Evolutionary conservation across 441 rosid species (phyloP).

Genomic region (Gossypium trilobum): DNA sequence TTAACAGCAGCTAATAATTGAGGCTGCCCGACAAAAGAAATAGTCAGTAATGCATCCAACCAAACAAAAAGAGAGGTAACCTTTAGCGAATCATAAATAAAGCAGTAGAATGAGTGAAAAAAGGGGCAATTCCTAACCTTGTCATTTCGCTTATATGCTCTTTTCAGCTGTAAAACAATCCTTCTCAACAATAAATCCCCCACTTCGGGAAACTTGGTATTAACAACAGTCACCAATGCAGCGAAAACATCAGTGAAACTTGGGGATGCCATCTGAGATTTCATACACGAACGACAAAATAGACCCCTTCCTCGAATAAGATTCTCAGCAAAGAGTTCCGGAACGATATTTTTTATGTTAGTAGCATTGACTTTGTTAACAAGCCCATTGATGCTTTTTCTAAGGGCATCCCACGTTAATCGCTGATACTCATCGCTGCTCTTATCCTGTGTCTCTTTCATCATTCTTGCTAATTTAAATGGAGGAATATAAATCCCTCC

Average conservation of each 20-base stretch:
- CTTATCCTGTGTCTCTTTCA: constrained; percentile 82
- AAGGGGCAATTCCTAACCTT: constrained; percentile 33
- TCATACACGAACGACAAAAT: constrained; percentile 80
- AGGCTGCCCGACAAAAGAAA: constrained; percentile 42
- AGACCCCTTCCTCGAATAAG: constrained; percentile 81
- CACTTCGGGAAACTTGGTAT: constrained; percentile 80
- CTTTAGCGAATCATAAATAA: not conserved
- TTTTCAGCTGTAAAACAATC: constrained; percentile 81
- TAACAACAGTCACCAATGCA: constrained; percentile 71
- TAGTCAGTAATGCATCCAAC: not conserved
- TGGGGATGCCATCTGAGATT: constrained; percentile 93
- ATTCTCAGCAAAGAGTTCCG: constrained; percentile 77
- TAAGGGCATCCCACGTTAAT: constrained; percentile 89
- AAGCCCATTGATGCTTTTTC: constrained; percentile 83
- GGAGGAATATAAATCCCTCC: constrained; percentile 94
- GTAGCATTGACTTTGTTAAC: constrained; percentile 79
- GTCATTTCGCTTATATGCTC: constrained; percentile 80
- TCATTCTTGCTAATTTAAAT: constrained; percentile 73
- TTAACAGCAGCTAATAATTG: constrained; percentile 80
- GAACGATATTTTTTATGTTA: constrained; percentile 77
- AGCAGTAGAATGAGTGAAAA: not conserved
- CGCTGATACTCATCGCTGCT: constrained; percentile 75
- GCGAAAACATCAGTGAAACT: constrained; percentile 83
- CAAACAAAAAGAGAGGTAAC: not conserved
- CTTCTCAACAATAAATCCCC: constrained; percentile 73